Evolutionary conservation across 345 rosid genomes (phyloP), one percentile per base, ranked within the genome.

Genomic region (Boechera divaricarpa): DNA sequence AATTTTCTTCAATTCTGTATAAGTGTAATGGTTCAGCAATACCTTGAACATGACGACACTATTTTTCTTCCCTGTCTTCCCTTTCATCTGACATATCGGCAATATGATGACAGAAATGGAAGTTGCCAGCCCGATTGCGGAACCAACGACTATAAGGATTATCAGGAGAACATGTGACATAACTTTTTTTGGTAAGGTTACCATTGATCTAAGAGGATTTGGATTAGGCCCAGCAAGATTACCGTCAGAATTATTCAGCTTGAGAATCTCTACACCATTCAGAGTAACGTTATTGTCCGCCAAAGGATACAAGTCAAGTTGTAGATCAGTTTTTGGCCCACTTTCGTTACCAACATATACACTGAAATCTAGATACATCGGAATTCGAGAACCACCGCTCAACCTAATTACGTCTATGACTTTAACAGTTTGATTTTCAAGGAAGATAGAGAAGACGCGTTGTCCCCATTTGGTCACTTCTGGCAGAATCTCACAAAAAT

Each of bases 181-280:
- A n/a, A n/a, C n/a, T n/a, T n/a, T n/a, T n/a, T n/a, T n/a, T n/a
- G n/a, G n/a, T n/a, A n/a, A n/a, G n/a, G n/a, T n/a, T n/a, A n/a
- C n/a, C n/a, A n/a, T n/a, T n/a, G n/a, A n/a, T n/a, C n/a, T n/a
- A n/a, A n/a, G 1, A 5, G 39, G 58, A 6, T 75, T 42, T 16
- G 86, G 87, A 53, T 78, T 82, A 35, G 73, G 62, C 49, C 76
- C 80, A 0, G 77, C 79, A 1, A 82, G 82, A 31, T 7, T 78
- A 21, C 73, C 63, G 0, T 63, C 4, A 0, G 0, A 0, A 3
- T 28, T 5, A 33, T 16, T 80, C 1, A 77, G 52, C 47, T 82
- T 85, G 49, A 87, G 83, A 53, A 87, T 80, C 80, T 87, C 90
- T 39, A 80, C 39, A 2, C 90, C 88, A 48, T 87, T 85, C n/a